Base-by-base conservation (phyloP, 163 green algal species). In the Volvox carteri region DNA sequence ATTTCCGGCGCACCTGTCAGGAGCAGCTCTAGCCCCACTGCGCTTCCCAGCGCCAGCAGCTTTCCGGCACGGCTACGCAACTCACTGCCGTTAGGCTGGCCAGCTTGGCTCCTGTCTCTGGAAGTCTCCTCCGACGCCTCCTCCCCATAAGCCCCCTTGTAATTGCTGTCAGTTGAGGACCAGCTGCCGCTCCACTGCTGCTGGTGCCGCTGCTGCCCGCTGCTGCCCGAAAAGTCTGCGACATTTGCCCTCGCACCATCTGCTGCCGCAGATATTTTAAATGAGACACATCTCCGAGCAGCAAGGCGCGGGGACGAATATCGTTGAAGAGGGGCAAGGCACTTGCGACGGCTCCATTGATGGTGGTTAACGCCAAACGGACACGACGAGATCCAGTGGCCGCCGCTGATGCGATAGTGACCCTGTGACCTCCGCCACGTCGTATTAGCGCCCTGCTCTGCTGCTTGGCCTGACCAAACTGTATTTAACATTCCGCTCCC, bases 1-100 rank as follows among this genome's bases (percentile, higher is more conserved):
- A n/a, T n/a, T n/a, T n/a, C n/a, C n/a, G n/a, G n/a, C 80, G 2
- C 50, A 88, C 83, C 83, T 5, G 83, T 88, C 11, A 88, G 0
- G 67, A 88, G 14, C 25, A 88, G 52, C 50, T 88, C 83, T 25
- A 88, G 25, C 25, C 14, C 37, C 83, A 81, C 83, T 1, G 83
- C 83, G 0, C 68, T 37, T 1, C 19, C 83, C 21, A 88, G 68
- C 48, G 52, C 50, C 48, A 73, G 12, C 65, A 87, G 33, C 2
- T 25, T 39, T 33, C 28, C 1, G 25, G 44, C 46, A 6, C 46
- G 65, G 65, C 65, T 5, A 9, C 62, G 33, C 65, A 75, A 33
- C 65, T 48, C 54, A 30, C 2, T 23, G 54, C 28, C 7, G 5
- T 9, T 33, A n/a, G 30, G 41, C n/a, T n/a, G n/a, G n/a, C n/a